phyloP scores from a whole-genome alignment of 495 filamentous ascomycete species.

The Penicillium samsonianum region DNA sequence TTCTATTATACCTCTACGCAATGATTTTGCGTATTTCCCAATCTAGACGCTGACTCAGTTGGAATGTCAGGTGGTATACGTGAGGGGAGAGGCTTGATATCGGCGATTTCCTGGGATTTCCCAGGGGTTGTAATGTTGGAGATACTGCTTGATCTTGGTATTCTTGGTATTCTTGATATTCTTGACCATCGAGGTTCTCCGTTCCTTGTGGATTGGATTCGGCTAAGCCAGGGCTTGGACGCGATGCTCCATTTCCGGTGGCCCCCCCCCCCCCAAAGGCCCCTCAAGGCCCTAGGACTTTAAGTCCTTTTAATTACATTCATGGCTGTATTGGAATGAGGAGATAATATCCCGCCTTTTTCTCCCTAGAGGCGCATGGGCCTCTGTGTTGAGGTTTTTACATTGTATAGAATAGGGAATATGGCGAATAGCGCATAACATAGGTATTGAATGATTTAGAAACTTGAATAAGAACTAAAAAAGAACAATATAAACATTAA shows the following conservation, averaged over 20 bases:
- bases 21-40: background rate
- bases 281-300: background rate
- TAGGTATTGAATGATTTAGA: background rate
- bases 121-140: background rate
- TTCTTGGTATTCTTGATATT: background rate
- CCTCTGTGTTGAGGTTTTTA: background rate
- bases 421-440: background rate
- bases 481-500: background rate
- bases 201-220: slow-evolving; percentile 3
- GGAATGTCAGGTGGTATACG: slow-evolving; percentile 7
- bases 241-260: slow-evolving; percentile 17
- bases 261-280: slow-evolving; percentile 3
- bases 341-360: slow-evolving; percentile 1
- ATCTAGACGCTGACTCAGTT: slow-evolving; percentile 1
- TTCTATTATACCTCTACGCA: background rate
- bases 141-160: background rate
- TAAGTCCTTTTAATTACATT: slow-evolving; percentile 8
- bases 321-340: slow-evolving; percentile 14
- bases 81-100: background rate
- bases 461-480: background rate
- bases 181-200: background rate
- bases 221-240: slow-evolving; percentile 14
- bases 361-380: slow-evolving; percentile 6
- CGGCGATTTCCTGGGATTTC: background rate
- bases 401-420: background rate